Evolutionary conservation across 345 rosid species (phyloP).

Genomic region (Syzygium aqueum): DNA sequence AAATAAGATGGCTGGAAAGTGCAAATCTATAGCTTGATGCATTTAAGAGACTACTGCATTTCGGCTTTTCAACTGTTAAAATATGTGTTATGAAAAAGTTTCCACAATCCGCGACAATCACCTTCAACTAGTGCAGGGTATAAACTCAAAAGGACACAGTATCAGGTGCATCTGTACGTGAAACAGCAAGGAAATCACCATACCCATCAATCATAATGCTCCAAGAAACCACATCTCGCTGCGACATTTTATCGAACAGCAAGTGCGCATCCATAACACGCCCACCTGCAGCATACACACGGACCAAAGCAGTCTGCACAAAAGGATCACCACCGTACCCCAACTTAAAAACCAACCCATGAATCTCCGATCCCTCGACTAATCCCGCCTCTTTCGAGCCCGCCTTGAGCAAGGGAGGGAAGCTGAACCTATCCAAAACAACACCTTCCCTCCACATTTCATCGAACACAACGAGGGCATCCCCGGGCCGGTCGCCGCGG

Average conservation of each 20-base stretch:
- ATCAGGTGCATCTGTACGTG: constrained; percentile 8
- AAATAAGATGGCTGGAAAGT: background rate
- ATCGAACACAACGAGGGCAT: constrained; percentile 17
- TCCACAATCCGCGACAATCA: background rate
- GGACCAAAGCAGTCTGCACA: constrained; percentile 27
- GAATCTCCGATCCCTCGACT: constrained; percentile 21
- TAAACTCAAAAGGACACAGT: constrained; percentile 3
- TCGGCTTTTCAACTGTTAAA: background rate
- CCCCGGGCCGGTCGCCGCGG: constrained; percentile 14
- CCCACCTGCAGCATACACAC: constrained; percentile 12
- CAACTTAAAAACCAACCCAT: constrained; percentile 14
- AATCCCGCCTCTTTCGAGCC: constrained; percentile 14
- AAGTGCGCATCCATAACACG: constrained; percentile 12
- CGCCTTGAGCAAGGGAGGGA: constrained; percentile 30
- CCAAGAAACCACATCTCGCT: constrained; percentile 30
- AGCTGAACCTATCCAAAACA: constrained; percentile 22
- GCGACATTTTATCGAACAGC: constrained; percentile 21
- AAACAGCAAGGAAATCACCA: constrained; percentile 22
- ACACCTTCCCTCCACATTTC: constrained; percentile 13
- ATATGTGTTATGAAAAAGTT: background rate
- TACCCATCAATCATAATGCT: constrained; percentile 29
- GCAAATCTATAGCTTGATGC: background rate
- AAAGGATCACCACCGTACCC: constrained; percentile 25
- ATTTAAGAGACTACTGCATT: background rate
- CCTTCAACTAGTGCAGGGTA: constrained; percentile 4